These are phyloP conservation scores for Tuber brumale DNA, from an alignment of 495 filamentous ascomycete species.

Conservation along the genomic window DNA sequence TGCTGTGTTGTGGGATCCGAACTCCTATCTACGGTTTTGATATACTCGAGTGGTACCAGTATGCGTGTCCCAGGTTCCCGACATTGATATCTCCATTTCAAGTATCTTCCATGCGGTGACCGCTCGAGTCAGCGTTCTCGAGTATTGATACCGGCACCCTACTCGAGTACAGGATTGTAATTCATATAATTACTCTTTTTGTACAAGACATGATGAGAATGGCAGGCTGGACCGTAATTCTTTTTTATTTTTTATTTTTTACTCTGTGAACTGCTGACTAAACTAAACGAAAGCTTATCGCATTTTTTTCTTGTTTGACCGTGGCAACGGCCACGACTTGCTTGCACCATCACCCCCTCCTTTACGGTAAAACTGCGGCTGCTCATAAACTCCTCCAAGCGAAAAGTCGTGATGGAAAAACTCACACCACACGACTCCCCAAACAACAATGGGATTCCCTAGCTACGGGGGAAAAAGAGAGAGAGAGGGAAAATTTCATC, in stretches of 20 bases:
- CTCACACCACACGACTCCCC: background rate
- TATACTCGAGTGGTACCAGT: background rate
- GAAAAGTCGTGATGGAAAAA: slow-evolving; percentile 9
- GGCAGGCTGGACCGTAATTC: background rate
- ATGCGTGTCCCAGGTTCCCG: background rate
- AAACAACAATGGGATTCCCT: background rate
- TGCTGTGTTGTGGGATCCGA: background rate
- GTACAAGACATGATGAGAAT: background rate
- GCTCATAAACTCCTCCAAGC: slow-evolving; percentile 20
- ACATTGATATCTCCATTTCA: background rate
- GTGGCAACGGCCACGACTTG: background rate
- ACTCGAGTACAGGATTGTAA: background rate
- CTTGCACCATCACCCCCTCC: background rate
- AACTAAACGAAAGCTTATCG: background rate
- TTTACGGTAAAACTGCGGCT: slow-evolving; percentile 23
- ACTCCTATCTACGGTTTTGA: background rate
- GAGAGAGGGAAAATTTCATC: slow-evolving; percentile 20
- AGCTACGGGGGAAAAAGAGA: slow-evolving; percentile 11
- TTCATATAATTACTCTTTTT: background rate
- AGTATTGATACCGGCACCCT: no score
- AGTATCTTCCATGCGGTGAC: background rate
- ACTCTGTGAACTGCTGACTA: background rate
- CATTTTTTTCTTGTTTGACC: background rate
- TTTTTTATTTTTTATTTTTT: background rate
- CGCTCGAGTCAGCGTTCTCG: background rate